Conservation (phyloP, 768 basidiomycete genomes). For the Pisolithus orientalis region DNA sequence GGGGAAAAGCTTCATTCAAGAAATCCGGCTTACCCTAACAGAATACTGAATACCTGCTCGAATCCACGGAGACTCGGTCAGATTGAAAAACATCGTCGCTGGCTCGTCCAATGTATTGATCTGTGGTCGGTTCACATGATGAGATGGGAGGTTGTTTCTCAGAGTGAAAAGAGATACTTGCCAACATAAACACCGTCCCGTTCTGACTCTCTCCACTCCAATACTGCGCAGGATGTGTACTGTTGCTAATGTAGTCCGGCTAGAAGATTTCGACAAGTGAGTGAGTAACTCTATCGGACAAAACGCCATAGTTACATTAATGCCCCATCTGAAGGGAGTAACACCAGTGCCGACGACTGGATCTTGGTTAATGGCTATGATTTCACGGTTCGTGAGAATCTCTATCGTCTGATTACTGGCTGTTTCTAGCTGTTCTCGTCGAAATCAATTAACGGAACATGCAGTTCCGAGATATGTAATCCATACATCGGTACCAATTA, state of each 20-base stretch:
- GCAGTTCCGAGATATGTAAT: conserved; percentile 5
- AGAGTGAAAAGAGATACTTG: conserved; percentile 19
- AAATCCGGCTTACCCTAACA: conserved; percentile 43
- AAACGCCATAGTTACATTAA: conserved; percentile 41
- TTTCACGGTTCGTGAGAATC: conserved; percentile 57
- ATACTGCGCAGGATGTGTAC: conserved; percentile 55
- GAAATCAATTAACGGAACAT: background rate
- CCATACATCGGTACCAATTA: conserved; percentile 54
- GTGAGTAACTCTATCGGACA: background rate
- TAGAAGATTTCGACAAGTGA: conserved; percentile 4
- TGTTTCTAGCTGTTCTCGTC: conserved; percentile 37
- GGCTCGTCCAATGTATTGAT: conserved; percentile 54
- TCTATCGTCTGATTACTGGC: conserved; percentile 46
- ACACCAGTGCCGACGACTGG: conserved; percentile 53
- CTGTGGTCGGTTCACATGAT: conserved; percentile 24
- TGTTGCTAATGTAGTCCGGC: conserved; percentile 33
- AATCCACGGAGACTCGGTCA: conserved; percentile 68
- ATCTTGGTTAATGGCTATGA: conserved; percentile 66
- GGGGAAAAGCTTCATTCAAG: background rate
- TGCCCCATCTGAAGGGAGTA: conserved; percentile 63
- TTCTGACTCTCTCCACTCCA: conserved; percentile 65
- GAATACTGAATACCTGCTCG: conserved; percentile 58
- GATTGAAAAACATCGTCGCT: conserved; percentile 52
- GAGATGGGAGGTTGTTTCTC: background rate
- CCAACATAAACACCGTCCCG: conserved; percentile 64